Conservation (phyloP, 192 early-diverging fungal species). For the Pilobolus umbonatus region DNA sequence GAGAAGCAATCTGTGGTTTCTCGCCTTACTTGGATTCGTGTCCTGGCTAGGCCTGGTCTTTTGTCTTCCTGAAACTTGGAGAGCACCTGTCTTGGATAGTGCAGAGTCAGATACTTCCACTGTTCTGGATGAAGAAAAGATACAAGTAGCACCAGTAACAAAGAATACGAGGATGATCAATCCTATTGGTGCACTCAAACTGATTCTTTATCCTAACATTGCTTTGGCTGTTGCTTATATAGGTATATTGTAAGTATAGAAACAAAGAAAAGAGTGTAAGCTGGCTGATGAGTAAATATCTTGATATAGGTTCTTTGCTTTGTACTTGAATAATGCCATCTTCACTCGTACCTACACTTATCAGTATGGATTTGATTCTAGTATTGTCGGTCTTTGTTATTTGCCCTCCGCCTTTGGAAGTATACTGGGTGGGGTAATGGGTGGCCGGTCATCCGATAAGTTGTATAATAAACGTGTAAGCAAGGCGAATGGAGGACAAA, state of each 20-base stretch:
- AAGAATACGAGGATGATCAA: slow-evolving; percentile 14
- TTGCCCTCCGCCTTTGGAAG: slow-evolving; percentile 23
- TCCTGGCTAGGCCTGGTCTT: slow-evolving; percentile 23
- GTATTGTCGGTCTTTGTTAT: slow-evolving; percentile 34
- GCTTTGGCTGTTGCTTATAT: slow-evolving; percentile 17
- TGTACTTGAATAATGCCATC: slow-evolving; percentile 28
- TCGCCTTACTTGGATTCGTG: slow-evolving; percentile 17
- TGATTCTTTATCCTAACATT: slow-evolving; percentile 24
- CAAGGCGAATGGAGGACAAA: background rate
- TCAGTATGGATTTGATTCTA: slow-evolving; percentile 28
- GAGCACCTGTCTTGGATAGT: slow-evolving; percentile 2
- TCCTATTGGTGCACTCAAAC: slow-evolving; percentile 19
- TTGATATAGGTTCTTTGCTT: slow-evolving; percentile 25
- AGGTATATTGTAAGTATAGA: slow-evolving; percentile 22
- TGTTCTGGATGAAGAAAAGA: background rate
- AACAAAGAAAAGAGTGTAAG: background rate
- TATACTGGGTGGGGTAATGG: slow-evolving; percentile 13
- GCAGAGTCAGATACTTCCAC: background rate
- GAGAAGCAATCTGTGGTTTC: slow-evolving; percentile 35
- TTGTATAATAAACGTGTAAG: slow-evolving; percentile 19
- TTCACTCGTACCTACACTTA: slow-evolving; percentile 29
- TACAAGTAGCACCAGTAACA: slow-evolving; percentile 15
- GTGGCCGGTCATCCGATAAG: slow-evolving; percentile 21
- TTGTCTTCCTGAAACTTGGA: slow-evolving; percentile 32
- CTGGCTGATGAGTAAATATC: background rate